Conservation (phyloP, 257 asterid species). For the Capsicum rhomboideum region DNA sequence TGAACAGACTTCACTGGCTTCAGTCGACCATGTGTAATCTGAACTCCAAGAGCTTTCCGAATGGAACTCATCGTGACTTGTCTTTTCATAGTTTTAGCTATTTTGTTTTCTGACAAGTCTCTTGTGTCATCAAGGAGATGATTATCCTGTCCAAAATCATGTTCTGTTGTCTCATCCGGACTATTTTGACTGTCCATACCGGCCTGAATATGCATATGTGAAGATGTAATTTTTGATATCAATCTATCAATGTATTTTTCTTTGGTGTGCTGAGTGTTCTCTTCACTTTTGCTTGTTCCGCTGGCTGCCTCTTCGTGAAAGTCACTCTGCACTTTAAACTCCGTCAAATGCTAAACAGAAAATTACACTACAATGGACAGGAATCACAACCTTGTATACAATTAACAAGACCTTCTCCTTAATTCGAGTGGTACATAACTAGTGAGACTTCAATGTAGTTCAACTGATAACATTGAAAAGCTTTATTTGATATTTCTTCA, state of each 20-base stretch:
- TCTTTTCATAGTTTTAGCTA: slow-evolving; percentile 21
- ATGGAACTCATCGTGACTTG: slow-evolving; percentile 31
- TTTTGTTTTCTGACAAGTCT: slow-evolving; percentile 7
- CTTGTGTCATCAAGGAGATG: slow-evolving; percentile 17
- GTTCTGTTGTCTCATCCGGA: background rate
- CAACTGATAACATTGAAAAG: background rate
- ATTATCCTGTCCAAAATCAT: slow-evolving; percentile 14
- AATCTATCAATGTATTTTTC: slow-evolving; percentile 5
- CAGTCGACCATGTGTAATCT: slow-evolving; percentile 34
- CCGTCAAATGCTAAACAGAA: background rate
- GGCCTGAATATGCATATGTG: slow-evolving; percentile 5
- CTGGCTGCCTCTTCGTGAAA: background rate
- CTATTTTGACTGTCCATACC: background rate
- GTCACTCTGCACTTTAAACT: slow-evolving; percentile 1
- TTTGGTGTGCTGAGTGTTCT: background rate
- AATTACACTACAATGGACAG: background rate
- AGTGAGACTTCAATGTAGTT: background rate
- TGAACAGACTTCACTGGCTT: slow-evolving; percentile 50
- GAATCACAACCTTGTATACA: background rate
- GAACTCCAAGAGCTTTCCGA: slow-evolving; percentile 30
- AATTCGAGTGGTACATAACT: background rate
- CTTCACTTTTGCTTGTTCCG: slow-evolving; percentile 2
- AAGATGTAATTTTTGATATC: slow-evolving; percentile 9
- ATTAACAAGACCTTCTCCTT: background rate
- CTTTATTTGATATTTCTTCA: background rate